A percentile compares a stretch with the other conserved stretches of the same genome.
Evolutionary conservation across 148 eudicot genomes (phyloP).

Genomic region (Diospyros lotus): DNA sequence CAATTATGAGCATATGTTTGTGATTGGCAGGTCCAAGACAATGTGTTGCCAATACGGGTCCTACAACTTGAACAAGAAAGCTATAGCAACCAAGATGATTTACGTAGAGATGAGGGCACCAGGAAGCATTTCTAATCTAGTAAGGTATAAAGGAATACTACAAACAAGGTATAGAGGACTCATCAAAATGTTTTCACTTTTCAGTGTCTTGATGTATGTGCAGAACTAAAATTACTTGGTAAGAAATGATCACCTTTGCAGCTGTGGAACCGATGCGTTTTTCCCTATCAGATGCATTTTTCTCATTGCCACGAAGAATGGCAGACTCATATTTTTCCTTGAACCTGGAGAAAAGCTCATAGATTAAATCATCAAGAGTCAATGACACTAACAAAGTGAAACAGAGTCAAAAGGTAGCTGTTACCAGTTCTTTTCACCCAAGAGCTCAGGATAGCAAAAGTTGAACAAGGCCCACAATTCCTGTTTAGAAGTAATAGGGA

Average conservation of each 20-base stretch:
- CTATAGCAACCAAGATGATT: too few relatives aligned
- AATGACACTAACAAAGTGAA: not conserved
- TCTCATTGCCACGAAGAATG: slow-evolving; percentile 87
- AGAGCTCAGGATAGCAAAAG: slow-evolving; percentile 86
- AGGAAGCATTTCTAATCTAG: not conserved
- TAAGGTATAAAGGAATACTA: not conserved
- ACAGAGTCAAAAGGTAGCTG: not conserved
- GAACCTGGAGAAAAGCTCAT: slow-evolving; percentile 45
- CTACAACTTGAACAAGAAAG: too few relatives aligned
- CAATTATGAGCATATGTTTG: too few relatives aligned
- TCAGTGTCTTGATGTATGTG: not conserved
- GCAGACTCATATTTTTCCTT: slow-evolving; percentile 68
- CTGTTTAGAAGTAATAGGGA: slow-evolving; percentile 28
- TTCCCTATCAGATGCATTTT: slow-evolving; percentile 85
- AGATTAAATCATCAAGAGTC: slow-evolving; percentile 3
- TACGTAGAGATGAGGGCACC: too few relatives aligned
- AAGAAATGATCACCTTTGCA: slow-evolving; percentile 64
- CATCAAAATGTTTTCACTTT: not conserved
- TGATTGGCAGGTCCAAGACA: too few relatives aligned
- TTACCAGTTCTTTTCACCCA: slow-evolving; percentile 91
- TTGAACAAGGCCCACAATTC: slow-evolving; percentile 96
- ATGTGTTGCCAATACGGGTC: too few relatives aligned
- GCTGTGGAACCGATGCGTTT: slow-evolving; percentile 81
- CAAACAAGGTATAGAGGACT: not conserved
- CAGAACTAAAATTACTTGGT: not conserved